phyloP scores from a whole-genome alignment of 2,329 filamentous ascomycete species.

The Alternaria arborescens region DNA sequence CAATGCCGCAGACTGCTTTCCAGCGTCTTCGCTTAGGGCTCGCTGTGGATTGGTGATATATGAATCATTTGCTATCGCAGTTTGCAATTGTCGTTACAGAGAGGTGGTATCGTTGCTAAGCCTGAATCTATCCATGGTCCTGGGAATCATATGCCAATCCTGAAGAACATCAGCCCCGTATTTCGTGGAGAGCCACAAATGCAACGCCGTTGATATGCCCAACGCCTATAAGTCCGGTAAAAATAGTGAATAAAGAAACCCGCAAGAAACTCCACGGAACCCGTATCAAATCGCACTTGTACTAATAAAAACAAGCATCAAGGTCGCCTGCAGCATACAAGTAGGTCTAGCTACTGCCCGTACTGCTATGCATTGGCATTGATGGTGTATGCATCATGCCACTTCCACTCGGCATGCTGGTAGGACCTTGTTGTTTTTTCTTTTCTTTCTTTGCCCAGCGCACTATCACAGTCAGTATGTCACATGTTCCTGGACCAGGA shows the following conservation, averaged over 20 bases:
- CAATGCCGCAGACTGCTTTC: neutral
- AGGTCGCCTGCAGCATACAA: neutral
- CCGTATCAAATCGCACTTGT: neutral
- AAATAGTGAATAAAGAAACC: neutral
- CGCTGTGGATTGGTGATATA: neutral
- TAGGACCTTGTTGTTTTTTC: conserved; percentile 60
- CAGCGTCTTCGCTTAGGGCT: conserved; percentile 11
- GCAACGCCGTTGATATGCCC: conserved; percentile 15
- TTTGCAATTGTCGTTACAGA: conserved; percentile 1
- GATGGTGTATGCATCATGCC: conserved; percentile 32
- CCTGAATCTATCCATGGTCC: conserved; percentile 9
- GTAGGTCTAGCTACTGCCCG: conserved; percentile 36
- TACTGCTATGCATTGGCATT: conserved; percentile 42
- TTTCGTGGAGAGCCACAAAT: neutral
- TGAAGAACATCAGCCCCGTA: neutral
- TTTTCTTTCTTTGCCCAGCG: conserved; percentile 78
- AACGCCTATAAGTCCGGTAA: conserved; percentile 1
- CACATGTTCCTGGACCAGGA: neutral
- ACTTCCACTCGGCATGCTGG: conserved; percentile 22
- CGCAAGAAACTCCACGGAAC: conserved; percentile 1
- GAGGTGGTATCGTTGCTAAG: conserved; percentile 13
- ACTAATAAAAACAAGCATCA: neutral
- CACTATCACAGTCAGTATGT: conserved; percentile 51
- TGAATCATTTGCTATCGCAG: neutral
- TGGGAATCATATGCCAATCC: conserved; percentile 9